Percentiles rank a stretch among this genome's conserved stretches.
Conservation (phyloP, 1,284 basidiomycete genomes). For the Xanthoconium separans region DNA sequence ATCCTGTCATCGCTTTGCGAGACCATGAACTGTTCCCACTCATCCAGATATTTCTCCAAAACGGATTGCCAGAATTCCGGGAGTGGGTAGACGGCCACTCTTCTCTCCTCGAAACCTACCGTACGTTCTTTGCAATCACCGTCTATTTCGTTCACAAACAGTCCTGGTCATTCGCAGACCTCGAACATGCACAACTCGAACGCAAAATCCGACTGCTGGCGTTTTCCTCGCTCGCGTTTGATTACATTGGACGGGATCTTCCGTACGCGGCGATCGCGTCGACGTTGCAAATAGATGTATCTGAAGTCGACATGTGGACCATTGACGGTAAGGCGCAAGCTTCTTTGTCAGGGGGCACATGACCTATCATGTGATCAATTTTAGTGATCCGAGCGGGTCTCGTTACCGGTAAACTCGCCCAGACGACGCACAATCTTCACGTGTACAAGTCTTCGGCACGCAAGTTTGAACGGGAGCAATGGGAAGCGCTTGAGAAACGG, state of each 20-base stretch:
- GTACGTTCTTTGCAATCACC: constrained; percentile 41
- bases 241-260: constrained; percentile 75
- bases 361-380: neutral
- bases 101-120: constrained; percentile 54
- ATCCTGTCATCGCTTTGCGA: constrained; percentile 69
- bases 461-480: constrained; percentile 77
- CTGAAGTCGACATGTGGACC: constrained; percentile 86
- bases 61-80: constrained; percentile 63
- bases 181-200: constrained; percentile 60
- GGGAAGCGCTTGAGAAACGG: constrained; percentile 80
- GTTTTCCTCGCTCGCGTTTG: constrained; percentile 76
- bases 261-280: constrained; percentile 74
- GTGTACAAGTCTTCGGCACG: constrained; percentile 79
- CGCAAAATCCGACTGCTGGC: constrained; percentile 83
- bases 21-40: constrained; percentile 68
- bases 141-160: neutral
- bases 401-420: constrained; percentile 83
- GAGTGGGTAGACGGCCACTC: constrained; percentile 61
- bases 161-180: constrained; percentile 34
- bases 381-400: constrained; percentile 85
- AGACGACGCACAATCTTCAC: constrained; percentile 74
- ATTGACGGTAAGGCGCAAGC: constrained; percentile 69
- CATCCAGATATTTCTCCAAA: constrained; percentile 70
- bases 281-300: constrained; percentile 62
- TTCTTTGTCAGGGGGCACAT: neutral